Evolutionary conservation across 2,329 filamentous ascomycete species (phyloP).

Genomic region (Sclerotinia spermophila): DNA sequence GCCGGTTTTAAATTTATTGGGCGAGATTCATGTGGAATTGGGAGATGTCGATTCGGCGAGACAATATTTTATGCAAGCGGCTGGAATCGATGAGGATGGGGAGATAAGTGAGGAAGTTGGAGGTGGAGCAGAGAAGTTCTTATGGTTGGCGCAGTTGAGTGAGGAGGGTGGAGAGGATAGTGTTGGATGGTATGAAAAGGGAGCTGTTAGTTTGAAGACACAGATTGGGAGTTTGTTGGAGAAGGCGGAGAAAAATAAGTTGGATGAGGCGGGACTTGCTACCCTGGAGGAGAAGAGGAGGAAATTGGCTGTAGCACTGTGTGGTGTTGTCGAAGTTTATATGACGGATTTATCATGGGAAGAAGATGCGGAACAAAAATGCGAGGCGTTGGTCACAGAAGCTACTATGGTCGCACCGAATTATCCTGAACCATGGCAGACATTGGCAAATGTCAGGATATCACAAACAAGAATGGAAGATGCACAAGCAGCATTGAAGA

Average conservation of each 20-base stretch:
- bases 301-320: slow-evolving; percentile 87
- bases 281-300: slow-evolving; percentile 66
- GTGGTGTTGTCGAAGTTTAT: slow-evolving; percentile 92
- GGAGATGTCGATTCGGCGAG: slow-evolving; percentile 73
- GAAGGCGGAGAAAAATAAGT: slow-evolving; percentile 45
- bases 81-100: slow-evolving; percentile 73
- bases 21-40: slow-evolving; percentile 40
- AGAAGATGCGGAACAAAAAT: slow-evolving; percentile 80
- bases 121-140: slow-evolving; percentile 87
- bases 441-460: slow-evolving; percentile 87
- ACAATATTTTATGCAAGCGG: slow-evolving; percentile 68
- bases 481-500: slow-evolving; percentile 70
- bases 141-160: slow-evolving; percentile 89
- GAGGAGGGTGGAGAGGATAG: slow-evolving; percentile 64
- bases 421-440: slow-evolving; percentile 88
- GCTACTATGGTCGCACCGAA: slow-evolving; percentile 80
- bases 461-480: slow-evolving; percentile 79
- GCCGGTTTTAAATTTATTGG: slow-evolving; percentile 36
- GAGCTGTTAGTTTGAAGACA: slow-evolving; percentile 67
- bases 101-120: slow-evolving; percentile 65
- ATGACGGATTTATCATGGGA: slow-evolving; percentile 98
- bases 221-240: slow-evolving; percentile 65
- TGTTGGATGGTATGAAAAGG: slow-evolving; percentile 64
- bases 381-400: slow-evolving; percentile 86
- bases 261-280: slow-evolving; percentile 41